Conservation (phyloP, 352 stramenopile genomes). For the Thraustotheca clavata region DNA sequence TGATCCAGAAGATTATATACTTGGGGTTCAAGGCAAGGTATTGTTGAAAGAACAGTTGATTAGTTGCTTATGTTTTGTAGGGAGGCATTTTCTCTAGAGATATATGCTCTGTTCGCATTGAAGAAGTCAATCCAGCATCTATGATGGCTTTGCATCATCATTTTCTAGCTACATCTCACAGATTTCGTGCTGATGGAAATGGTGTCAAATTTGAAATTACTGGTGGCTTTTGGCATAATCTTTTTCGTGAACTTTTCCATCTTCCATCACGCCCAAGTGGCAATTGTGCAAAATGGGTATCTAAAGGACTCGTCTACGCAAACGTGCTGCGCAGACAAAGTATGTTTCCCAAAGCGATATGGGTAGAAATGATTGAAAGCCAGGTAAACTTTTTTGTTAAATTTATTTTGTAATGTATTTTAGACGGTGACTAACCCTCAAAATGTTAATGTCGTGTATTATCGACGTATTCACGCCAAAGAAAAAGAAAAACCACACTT, state of each 20-base stretch:
- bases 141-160: constrained; percentile 21
- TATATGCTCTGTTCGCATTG: constrained; percentile 21
- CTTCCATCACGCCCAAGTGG: constrained; percentile 18
- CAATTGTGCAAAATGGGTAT: constrained; percentile 22
- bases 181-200: constrained; percentile 20
- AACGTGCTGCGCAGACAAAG: constrained; percentile 21
- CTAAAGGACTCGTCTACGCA: constrained; percentile 21
- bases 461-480: constrained; percentile 19
- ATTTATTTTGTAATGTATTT: not conserved
- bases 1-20: constrained; percentile 22
- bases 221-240: constrained; percentile 21
- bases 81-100: constrained; percentile 21
- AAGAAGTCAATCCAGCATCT: constrained; percentile 20
- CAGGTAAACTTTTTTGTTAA: constrained; percentile 15
- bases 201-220: constrained; percentile 23
- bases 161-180: constrained; percentile 17
- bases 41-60: not conserved
- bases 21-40: constrained; percentile 22
- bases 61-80: not conserved
- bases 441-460: constrained; percentile 24
- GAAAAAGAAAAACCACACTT: constrained; percentile 20
- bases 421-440: constrained; percentile 15
- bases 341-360: constrained; percentile 24
- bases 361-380: constrained; percentile 22
- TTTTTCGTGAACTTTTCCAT: constrained; percentile 20